These are phyloP conservation scores for Gaultheria prostrata DNA, from an alignment of 148 eudicot genomes.

Conservation along the genomic window DNA sequence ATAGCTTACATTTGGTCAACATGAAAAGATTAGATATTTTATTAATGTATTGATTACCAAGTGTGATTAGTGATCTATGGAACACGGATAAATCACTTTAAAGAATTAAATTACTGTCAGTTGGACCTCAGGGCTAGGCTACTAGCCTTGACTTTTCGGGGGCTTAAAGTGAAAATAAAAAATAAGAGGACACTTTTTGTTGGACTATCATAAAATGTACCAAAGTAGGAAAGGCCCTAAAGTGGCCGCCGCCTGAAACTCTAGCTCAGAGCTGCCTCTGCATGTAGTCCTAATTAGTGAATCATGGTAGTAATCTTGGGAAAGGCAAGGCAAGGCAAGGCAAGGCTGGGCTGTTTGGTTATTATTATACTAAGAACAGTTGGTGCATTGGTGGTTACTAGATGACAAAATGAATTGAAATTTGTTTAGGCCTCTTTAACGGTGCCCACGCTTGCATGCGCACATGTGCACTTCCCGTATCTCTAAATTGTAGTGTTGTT, in stretches of 20 bases:
- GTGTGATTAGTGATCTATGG: neutral
- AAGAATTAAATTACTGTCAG: neutral
- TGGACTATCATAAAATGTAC: too few relatives aligned
- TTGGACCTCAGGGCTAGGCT: neutral
- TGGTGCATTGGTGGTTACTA: constrained; percentile 26
- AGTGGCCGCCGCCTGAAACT: too few relatives aligned
- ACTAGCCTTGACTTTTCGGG: too few relatives aligned
- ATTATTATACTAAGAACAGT: constrained; percentile 14
- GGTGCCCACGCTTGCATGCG: constrained; percentile 38
- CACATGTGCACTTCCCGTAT: constrained; percentile 59
- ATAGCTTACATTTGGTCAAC: neutral
- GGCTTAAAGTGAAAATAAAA: too few relatives aligned
- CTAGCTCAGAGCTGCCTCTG: too few relatives aligned
- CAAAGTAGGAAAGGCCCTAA: too few relatives aligned
- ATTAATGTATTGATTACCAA: neutral
- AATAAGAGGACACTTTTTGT: too few relatives aligned
- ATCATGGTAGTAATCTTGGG: neutral
- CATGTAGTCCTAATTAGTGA: neutral
- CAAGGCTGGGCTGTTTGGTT: neutral
- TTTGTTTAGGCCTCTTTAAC: constrained; percentile 20
- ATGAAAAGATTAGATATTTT: neutral
- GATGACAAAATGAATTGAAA: constrained; percentile 36
- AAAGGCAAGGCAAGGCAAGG: neutral
- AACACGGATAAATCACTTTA: neutral
- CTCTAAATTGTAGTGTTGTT: constrained; percentile 9